A percentile compares a stretch with the other conserved stretches of the same genome.
phyloP scores from a whole-genome alignment of 805 yeast species.

The Starmera pachycereana region DNA sequence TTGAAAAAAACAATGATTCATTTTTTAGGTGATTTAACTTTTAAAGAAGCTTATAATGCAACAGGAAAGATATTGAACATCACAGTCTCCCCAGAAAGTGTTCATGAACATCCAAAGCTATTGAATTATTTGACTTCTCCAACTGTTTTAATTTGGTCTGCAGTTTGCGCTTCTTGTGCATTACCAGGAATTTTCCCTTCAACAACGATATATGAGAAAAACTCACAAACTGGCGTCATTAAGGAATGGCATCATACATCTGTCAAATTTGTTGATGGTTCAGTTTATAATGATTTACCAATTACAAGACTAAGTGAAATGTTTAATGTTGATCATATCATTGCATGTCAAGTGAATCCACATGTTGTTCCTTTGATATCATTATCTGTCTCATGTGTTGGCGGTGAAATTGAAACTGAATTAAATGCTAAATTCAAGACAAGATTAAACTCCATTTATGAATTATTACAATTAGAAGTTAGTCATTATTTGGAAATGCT shows the following conservation, averaged over 20 bases:
- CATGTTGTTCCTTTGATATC: conserved; percentile 86
- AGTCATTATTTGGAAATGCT: conserved; percentile 67
- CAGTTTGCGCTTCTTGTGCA: conserved; percentile 90
- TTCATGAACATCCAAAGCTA: conserved; percentile 83
- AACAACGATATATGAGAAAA: conserved; percentile 75
- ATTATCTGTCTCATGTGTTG: conserved; percentile 54
- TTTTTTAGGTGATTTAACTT: conserved; percentile 82
- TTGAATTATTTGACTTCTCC: conserved; percentile 76
- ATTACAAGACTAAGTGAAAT: conserved; percentile 83
- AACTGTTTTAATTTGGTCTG: conserved; percentile 75
- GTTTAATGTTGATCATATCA: conserved; percentile 95
- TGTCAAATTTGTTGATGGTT: conserved; percentile 86
- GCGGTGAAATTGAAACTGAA: conserved; percentile 58
- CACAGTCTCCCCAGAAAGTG: conserved; percentile 85
- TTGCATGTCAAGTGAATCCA: conserved; percentile 96
- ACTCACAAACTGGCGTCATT: conserved; percentile 57
- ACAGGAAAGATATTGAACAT: conserved; percentile 90
- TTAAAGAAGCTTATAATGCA: conserved; percentile 88
- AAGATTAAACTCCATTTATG: conserved; percentile 42
- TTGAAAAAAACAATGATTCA: conserved; percentile 64
- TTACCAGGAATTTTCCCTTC: conserved; percentile 89
- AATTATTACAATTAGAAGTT: conserved; percentile 55
- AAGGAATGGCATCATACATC: conserved; percentile 77
- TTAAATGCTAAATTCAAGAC: conserved; percentile 44
- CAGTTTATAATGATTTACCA: conserved; percentile 91